phyloP scores from a whole-genome alignment of 345 rosid species.

The Clausena lansium region DNA sequence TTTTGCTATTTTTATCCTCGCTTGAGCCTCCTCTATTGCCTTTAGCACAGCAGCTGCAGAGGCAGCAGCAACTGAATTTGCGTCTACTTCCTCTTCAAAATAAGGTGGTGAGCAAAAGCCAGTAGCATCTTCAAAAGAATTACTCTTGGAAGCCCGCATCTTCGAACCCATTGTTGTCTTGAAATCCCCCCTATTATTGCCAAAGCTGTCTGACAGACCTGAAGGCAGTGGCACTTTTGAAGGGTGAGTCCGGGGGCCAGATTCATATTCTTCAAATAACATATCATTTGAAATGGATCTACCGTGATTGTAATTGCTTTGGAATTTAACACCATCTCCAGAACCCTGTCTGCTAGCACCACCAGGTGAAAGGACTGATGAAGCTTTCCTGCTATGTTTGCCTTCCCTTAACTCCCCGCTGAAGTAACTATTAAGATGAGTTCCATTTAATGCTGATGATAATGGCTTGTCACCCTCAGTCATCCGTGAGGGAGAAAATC shows the following conservation, averaged over 20 bases:
- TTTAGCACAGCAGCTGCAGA: slow-evolving; percentile 85
- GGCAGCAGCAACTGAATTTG: slow-evolving; percentile 74
- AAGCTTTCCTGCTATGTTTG: slow-evolving; percentile 24
- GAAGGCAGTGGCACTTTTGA: slow-evolving; percentile 34
- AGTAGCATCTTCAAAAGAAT: slow-evolving; percentile 34
- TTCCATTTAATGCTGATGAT: slow-evolving; percentile 29
- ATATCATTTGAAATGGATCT: slow-evolving; percentile 38
- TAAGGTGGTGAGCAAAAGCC: slow-evolving; percentile 52
- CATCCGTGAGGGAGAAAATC: slow-evolving; percentile 24
- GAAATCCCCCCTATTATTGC: slow-evolving; percentile 26
- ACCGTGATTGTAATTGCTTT: slow-evolving; percentile 26
- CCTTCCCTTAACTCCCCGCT: slow-evolving; percentile 25
- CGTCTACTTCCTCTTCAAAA: slow-evolving; percentile 70
- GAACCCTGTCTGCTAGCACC: slow-evolving; percentile 16
- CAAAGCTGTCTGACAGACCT: slow-evolving; percentile 18
- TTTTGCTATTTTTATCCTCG: slow-evolving; percentile 69
- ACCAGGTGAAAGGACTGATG: slow-evolving; percentile 28
- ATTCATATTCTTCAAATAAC: slow-evolving; percentile 38
- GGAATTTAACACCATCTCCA: slow-evolving; percentile 21
- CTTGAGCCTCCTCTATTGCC: slow-evolving; percentile 88
- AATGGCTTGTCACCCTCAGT: slow-evolving; percentile 28
- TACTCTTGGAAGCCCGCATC: slow-evolving; percentile 32
- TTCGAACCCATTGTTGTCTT: slow-evolving; percentile 24
- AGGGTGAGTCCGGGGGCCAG: slow-evolving; percentile 27
- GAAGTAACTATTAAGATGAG: slow-evolving; percentile 15